Evolutionary conservation across 2,329 filamentous ascomycete species (phyloP), one percentile per base, ranked within the genome.

Genomic region (Curvularia sp.): DNA sequence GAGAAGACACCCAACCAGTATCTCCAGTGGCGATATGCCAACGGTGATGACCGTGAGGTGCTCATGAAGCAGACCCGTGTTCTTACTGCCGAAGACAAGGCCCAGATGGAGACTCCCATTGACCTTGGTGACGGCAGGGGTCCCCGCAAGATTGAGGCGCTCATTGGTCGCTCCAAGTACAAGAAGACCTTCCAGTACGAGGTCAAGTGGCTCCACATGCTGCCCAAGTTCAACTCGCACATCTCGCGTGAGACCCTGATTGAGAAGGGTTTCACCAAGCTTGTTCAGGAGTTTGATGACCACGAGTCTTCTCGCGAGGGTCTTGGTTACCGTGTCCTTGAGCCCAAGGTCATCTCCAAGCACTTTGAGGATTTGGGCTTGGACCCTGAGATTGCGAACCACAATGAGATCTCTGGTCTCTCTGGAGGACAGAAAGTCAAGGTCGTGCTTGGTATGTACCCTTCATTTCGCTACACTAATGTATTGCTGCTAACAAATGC

Each of bases 141-240:
- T 12, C 79, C 84, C 24, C 87, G 89, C 63, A 90, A 91, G 74
- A 83, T 99, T 51, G 95, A 99, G 78, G 84, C 90, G 15, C 84
- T 99, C 28, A 96, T 99, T 69, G 95, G 95, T 84, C 90, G 95
- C 69, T 93, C 97, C 77, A 99, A 99, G 83, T 97, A 87, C 83
- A 98, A 99, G 89, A 99, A 99, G 87, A 91, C 89, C 41, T 97
- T 96, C 86, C 93, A 97, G 84, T 98, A 98, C 75, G 94, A 98
- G 83, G 88, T 97, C 44, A 97, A 98, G 86, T 99, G 95, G 95
- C 82, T 89, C 62, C 85, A 87, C 64, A 86, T 92, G 79, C 84
- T 98, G 20, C 95, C 95, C 60, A 99, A 98, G 84, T 83, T 90
- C 85, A 99, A 99, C 85, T 88, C 87, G 60, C 90, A 93, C 82